Base-by-base conservation (phyloP, 78 protist genomes). In the Neovahlkampfia damariscottae region DNA sequence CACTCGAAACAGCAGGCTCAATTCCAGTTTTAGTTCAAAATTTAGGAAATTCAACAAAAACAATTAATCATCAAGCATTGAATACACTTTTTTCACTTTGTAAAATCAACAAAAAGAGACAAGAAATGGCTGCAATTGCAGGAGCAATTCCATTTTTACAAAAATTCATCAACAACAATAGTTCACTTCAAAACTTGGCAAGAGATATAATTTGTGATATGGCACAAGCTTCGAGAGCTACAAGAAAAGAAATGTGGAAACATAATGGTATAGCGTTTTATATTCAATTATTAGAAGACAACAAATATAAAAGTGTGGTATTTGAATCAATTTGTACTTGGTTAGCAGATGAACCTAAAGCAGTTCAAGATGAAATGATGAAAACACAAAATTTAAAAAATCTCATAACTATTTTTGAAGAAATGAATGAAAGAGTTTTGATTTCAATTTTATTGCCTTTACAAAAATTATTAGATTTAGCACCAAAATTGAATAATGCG, bases 141-240 rank as follows among this genome's bases (percentile, higher is more conserved):
- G 96, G 95, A 36, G 68, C 78, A 8, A 50, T 93, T 38, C 91
- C 93, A 31, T 88, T 50, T 27, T 82, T 88, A 34, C 70, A 71
- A 82, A 75, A 32, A 3, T 27, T 86, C 30, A 82, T 70, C 83
- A 30, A 30, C 6, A 58, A 70, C 19, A 83, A 79, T 78, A 67
- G 84, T 59, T 86, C 88, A 66, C 86, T 92, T 72, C 74, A 75
- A 30, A 90, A 90, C 38, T 79, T 91, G 7, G 93, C 96, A 5
- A 50, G 90, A 1, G 90, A 89, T 8, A 80, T 92, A 39, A 41
- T 89, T 2, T 91, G 91, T 79, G 94, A 91, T 76, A 38, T 92
- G 7, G 89, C 89, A n/a, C 84, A 79, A 40, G 79, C 90, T 8
- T 75, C 79, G 3, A 81, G 73, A 70, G 86, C 72, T 2, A 76